Percentiles rank a stretch among this genome's conserved stretches.
These are phyloP conservation scores for Fraxinus xanthoxyloides DNA, from an alignment of 305 asterid species.

Conservation along the genomic window DNA sequence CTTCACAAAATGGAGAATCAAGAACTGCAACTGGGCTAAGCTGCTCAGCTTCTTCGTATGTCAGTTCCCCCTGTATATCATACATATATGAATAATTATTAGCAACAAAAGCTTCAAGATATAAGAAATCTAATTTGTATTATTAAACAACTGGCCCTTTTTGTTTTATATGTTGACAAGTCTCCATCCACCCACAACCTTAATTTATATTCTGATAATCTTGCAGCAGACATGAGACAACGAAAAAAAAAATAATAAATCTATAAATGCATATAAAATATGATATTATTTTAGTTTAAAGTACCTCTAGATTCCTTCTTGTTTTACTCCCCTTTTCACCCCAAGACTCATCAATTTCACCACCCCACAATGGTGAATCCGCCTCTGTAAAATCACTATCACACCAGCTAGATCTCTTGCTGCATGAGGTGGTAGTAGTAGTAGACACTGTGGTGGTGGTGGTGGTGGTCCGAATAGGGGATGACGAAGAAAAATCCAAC, in stretches of 20 bases:
- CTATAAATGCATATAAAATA: too few relatives aligned
- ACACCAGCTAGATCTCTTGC: conserved; percentile 61
- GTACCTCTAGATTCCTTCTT: conserved; percentile 45
- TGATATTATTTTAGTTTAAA: background rate
- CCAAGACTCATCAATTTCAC: too few relatives aligned
- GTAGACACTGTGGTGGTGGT: conserved; percentile 18
- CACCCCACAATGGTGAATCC: conserved; percentile 45
- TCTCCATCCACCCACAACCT: background rate
- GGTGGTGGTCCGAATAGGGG: conserved; percentile 27
- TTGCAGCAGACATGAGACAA: conserved; percentile 25
- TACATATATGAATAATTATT: background rate
- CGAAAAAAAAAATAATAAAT: background rate
- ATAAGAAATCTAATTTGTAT: too few relatives aligned
- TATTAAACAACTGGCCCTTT: background rate
- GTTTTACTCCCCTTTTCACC: conserved; percentile 34
- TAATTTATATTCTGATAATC: background rate
- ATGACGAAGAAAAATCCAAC: conserved; percentile 21
- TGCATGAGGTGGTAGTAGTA: conserved; percentile 20
- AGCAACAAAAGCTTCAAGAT: background rate
- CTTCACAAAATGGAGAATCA: conserved; percentile 56
- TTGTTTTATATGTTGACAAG: background rate
- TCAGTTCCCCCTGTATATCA: conserved; percentile 36
- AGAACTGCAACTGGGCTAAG: conserved; percentile 79
- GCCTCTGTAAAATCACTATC: conserved; percentile 55
- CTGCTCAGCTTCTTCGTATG: conserved; percentile 54